Percentiles rank a stretch among this genome's conserved stretches.
These are phyloP conservation scores for Knoxdaviesia capensis DNA, from an alignment of 2,329 filamentous ascomycete species.

Conservation along the genomic window DNA sequence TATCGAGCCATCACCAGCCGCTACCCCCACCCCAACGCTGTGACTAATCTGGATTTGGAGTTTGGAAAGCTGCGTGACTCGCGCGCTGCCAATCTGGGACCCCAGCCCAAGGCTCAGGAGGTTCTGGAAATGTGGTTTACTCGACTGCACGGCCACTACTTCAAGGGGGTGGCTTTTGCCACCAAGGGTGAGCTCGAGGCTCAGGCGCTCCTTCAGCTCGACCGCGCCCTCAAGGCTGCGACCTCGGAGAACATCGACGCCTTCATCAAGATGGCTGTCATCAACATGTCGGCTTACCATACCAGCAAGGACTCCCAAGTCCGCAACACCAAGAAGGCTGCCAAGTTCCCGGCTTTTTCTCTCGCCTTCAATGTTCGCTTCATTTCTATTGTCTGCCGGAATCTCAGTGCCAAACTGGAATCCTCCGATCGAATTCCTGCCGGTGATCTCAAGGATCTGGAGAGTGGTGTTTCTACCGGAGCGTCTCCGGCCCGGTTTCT, in stretches of 20 bases:
- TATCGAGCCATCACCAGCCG: conserved; percentile 63
- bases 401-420: too few species aligned
- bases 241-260: conserved; percentile 39
- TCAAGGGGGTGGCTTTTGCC: conserved; percentile 53
- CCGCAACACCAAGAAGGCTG: too few species aligned
- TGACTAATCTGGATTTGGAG: conserved; percentile 58
- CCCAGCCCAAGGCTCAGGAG: conserved; percentile 23
- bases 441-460: too few species aligned
- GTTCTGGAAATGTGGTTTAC: conserved; percentile 66
- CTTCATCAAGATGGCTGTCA: conserved; percentile 60
- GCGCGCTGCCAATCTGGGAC: conserved; percentile 12
- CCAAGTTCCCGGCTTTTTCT: too few species aligned
- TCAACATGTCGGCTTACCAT: conserved; percentile 39
- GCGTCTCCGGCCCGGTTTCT: not conserved
- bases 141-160: conserved; percentile 68
- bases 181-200: conserved; percentile 60
- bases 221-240: too few species aligned
- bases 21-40: conserved; percentile 54
- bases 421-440: too few species aligned
- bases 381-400: not conserved
- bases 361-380: not conserved
- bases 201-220: too few species aligned
- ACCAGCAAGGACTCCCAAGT: too few species aligned
- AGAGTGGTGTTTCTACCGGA: conserved; percentile 18
- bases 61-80: conserved; percentile 32